Evolutionary conservation across 2,329 filamentous ascomycete genomes (phyloP), one percentile per base, ranked within the genome.

Genomic region (Blumeria hordei): DNA sequence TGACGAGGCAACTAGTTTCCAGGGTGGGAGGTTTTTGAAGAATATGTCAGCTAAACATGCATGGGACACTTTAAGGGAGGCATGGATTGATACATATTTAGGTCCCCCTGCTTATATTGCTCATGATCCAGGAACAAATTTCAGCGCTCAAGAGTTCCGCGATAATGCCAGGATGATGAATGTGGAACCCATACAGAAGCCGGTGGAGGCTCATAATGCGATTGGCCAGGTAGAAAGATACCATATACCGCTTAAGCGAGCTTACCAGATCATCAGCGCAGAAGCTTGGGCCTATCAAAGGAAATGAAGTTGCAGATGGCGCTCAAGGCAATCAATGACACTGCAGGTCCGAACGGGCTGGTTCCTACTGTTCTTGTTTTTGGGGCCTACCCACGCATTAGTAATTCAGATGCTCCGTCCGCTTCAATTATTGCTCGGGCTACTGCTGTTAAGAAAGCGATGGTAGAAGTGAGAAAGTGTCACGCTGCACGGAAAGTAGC

Each of bases 11-110:
- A 57, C 37, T 2, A 8, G n/a, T 28, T 57, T 51, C 32, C 39
- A 36, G 34, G 39, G 39, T 9, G 55, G 12, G n/a, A 57, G 53
- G 53, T 57, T 9, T 21, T 32, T 57, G 33, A 3, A 41, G 49
- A 52, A 37, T 16, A 35, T 52, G 3, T 28, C 6, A 18, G 34
- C 41, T 28, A 43, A 49, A 16, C 32, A 53, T 37, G 50, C 43
- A 9, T 57, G 50, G 33, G 50, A 57, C 33, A 44, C 28, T 3
- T 32, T 58, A 37, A 28, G 56, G 1, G 32, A 21, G 3, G 56
- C 37, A 33, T 58, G 45, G 53, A 56, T 56, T 7, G 33, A 58
- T 37, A 53, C 36, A 1, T 57, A 57, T 34, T 28, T 52, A 2
- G 43, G 54, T 1, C 51, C 55, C 3, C 39, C 50, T 3, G 55